These are phyloP conservation scores for Thelephora ganbajun DNA, from an alignment of 768 basidiomycete species.

Conservation along the genomic window DNA sequence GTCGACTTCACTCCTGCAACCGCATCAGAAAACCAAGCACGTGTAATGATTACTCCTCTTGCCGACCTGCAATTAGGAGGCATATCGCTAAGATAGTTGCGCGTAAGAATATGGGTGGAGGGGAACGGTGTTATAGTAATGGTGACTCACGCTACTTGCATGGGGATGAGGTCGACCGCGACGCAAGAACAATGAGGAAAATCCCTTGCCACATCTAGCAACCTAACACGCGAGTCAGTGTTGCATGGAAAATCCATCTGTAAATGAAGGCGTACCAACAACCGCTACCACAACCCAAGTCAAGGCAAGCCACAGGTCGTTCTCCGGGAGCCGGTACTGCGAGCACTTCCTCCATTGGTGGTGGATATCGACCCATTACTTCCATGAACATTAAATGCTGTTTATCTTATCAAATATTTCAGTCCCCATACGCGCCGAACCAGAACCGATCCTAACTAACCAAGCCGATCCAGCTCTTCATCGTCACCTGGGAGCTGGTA, in stretches of 20 bases:
- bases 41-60: background rate
- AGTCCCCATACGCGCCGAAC: background rate
- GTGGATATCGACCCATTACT: slow-evolving; percentile 55
- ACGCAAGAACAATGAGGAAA: slow-evolving; percentile 57
- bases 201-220: slow-evolving; percentile 58
- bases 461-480: slow-evolving; percentile 56
- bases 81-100: slow-evolving; percentile 31
- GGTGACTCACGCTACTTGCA: slow-evolving; percentile 50
- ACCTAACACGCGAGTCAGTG: slow-evolving; percentile 30
- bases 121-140: slow-evolving; percentile 7
- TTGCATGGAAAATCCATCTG: background rate
- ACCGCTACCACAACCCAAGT: slow-evolving; percentile 72
- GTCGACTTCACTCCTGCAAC: slow-evolving; percentile 60
- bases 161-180: slow-evolving; percentile 69
- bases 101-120: slow-evolving; percentile 1
- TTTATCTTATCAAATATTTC: slow-evolving; percentile 30
- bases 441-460: slow-evolving; percentile 22
- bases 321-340: slow-evolving; percentile 42
- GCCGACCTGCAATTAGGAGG: slow-evolving; percentile 55
- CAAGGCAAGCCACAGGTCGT: slow-evolving; percentile 44
- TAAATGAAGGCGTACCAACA: slow-evolving; percentile 37
- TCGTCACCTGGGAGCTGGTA: slow-evolving; percentile 71
- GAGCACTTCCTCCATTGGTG: slow-evolving; percentile 43
- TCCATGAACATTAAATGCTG: slow-evolving; percentile 55
- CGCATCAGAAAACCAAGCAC: background rate